phyloP scores from a whole-genome alignment of 2,329 filamentous ascomycete genomes.

The Thielaviopsis populi region DNA sequence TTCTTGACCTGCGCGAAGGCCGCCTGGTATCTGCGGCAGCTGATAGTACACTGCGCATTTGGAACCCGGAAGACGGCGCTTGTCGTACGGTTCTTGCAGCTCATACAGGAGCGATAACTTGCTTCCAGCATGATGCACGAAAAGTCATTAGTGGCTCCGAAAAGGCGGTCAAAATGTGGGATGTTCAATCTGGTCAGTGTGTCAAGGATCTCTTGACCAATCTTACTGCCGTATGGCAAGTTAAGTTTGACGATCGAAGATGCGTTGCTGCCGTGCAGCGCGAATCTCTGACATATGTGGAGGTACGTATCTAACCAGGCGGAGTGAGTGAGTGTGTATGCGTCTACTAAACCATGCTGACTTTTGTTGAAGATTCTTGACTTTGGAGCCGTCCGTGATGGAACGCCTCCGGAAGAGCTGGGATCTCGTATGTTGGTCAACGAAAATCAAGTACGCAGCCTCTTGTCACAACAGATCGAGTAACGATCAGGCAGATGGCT shows the following conservation, averaged over 20 bases:
- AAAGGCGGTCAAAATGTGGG: constrained; percentile 96
- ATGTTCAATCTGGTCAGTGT: constrained; percentile 81
- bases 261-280: constrained; percentile 95
- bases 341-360: constrained; percentile 23
- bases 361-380: constrained; percentile 61
- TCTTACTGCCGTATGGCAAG: constrained; percentile 95
- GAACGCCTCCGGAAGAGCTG: constrained; percentile 59
- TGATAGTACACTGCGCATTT: constrained; percentile 87
- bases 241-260: constrained; percentile 87
- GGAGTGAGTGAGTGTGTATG: constrained; percentile 8
- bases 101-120: constrained; percentile 94
- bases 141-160: constrained; percentile 97
- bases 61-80: constrained; percentile 85
- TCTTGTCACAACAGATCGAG: constrained; percentile 27
- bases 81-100: constrained; percentile 84
- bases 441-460: constrained; percentile 31
- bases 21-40: constrained; percentile 88
- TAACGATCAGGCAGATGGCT: constrained; percentile 14
- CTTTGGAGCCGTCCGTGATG: constrained; percentile 87
- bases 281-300: constrained; percentile 83
- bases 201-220: constrained; percentile 86
- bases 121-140: constrained; percentile 91
- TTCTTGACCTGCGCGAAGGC: constrained; percentile 78
- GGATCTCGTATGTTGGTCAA: constrained; percentile 63
- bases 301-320: constrained; percentile 44